Evolutionary conservation across 2,329 filamentous ascomycete genomes (phyloP), one percentile per base, ranked within the genome.

Genomic region (Cercospora berteroae): DNA sequence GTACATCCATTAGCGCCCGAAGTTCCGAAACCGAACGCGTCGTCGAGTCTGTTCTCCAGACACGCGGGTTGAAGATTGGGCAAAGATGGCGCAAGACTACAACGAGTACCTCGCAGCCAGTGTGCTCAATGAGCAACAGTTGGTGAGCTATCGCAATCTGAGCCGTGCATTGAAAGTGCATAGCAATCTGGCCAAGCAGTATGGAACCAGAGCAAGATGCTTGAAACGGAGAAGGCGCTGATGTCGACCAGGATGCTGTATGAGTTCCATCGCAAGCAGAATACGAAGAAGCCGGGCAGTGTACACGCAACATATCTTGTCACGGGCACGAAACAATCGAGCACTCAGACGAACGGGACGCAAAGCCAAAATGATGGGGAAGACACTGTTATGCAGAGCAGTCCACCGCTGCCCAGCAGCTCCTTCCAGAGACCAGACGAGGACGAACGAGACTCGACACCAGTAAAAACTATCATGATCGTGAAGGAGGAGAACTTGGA

Each of bases 291-390:
- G 68, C 85, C 90, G 0, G 86, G 88, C 23, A 89, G 88, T 27
- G 83, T 97, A n/a, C 88, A 96, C 80, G 95, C 94, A 55, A 97
- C 93, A n/a, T 99, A 97, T 80, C 83, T 97, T 59, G 77, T 99
- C 56, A 90, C 89, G 60, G 95, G 94, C 44, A 86, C 83, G 23
- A 90, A 87, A 74, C 64, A 83, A 80, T 63, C 74, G 75, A 5
- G 61, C 72, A 52, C 74, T 25, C 66, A 73, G 27, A 72, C 78
- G 10, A 84, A 83, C 71, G 81, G 79, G 23, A 69, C 73, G 57
- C 74, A 77, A 33, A 76, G 75, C 25, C 81, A 83, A 39, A 64
- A 69, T 8, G 71, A 90, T 73, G 86, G 82, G n/a, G 89, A 91
- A 62, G 87, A 93, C 66, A 88, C 89, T 55, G 80, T 83, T 69